Conservation (phyloP, 768 basidiomycete genomes). For the Boletus patriciae region DNA sequence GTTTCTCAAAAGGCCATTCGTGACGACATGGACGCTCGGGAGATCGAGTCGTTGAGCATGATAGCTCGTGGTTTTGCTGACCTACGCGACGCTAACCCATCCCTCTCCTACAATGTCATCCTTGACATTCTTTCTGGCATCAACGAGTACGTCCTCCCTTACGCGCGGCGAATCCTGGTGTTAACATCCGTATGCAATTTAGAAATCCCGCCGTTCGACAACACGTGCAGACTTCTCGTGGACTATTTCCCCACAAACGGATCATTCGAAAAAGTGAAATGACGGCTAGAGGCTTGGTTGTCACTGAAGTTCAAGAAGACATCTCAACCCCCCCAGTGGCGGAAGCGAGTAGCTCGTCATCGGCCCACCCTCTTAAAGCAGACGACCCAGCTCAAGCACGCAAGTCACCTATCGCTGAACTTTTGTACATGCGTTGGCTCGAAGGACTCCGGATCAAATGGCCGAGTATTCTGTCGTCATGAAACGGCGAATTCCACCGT, state of each 20-base stretch:
- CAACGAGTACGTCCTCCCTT: slow-evolving; percentile 68
- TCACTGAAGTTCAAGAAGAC: slow-evolving; percentile 80
- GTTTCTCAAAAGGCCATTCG: slow-evolving; percentile 57
- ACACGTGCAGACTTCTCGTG: slow-evolving; percentile 77
- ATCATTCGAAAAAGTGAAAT: slow-evolving; percentile 80
- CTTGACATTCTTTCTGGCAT: slow-evolving; percentile 89
- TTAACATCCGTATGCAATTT: slow-evolving; percentile 9
- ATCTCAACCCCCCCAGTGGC: slow-evolving; percentile 48
- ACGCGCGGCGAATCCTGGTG: neutral
- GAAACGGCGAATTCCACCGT: neutral
- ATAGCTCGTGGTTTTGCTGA: slow-evolving; percentile 88
- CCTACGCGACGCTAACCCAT: slow-evolving; percentile 77
- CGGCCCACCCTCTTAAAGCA: slow-evolving; percentile 32
- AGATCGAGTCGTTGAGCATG: slow-evolving; percentile 88
- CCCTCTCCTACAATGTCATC: slow-evolving; percentile 82
- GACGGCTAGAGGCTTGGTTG: slow-evolving; percentile 80
- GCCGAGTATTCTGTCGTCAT: slow-evolving; percentile 62
- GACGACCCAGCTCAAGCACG: slow-evolving; percentile 48
- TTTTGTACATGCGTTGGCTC: slow-evolving; percentile 96
- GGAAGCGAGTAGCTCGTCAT: slow-evolving; percentile 30
- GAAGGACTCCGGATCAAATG: slow-evolving; percentile 90
- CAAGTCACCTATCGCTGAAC: slow-evolving; percentile 90
- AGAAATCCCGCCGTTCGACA: slow-evolving; percentile 80
- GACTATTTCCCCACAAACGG: slow-evolving; percentile 78
- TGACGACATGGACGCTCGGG: slow-evolving; percentile 85